Percentiles rank a stretch among this genome's conserved stretches.
Conservation (phyloP, 148 eudicot species). For the Polygonum maritimum region DNA sequence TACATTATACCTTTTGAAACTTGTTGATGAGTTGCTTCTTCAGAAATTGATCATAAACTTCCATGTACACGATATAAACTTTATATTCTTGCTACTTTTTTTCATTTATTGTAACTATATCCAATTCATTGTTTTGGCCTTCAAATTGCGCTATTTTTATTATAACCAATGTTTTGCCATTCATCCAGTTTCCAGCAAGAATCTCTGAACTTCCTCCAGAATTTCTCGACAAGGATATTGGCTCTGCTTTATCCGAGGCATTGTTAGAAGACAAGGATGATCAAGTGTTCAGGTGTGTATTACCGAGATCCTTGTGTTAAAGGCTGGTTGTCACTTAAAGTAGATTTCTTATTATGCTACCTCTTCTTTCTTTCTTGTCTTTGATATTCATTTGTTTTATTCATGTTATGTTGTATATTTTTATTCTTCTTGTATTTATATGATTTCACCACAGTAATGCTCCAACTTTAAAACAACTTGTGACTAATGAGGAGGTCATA, state of each 20-base stretch:
- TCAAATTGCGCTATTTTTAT: neutral
- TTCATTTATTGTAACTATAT: neutral
- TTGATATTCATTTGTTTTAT: neutral
- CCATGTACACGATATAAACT: constrained; percentile 28
- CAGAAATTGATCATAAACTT: constrained; percentile 70
- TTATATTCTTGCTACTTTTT: neutral
- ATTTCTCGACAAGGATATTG: constrained; percentile 57
- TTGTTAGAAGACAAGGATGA: constrained; percentile 56
- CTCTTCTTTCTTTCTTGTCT: neutral
- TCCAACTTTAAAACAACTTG: constrained; percentile 21
- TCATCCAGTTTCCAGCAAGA: constrained; percentile 68
- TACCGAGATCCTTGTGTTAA: neutral
- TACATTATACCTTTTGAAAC: constrained; percentile 69
- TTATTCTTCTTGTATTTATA: neutral
- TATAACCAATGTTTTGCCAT: neutral
- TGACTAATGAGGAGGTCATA: constrained; percentile 33
- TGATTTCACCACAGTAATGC: constrained; percentile 21
- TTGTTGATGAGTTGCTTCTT: constrained; percentile 85
- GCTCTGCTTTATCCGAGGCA: constrained; percentile 54
- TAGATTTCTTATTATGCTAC: neutral
- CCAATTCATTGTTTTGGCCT: neutral
- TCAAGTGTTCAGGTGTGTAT: constrained; percentile 40
- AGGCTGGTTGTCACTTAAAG: neutral
- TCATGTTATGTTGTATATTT: neutral
- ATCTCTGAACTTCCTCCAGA: constrained; percentile 53